Conservation (phyloP, 2,329 filamentous ascomycete species). For the Colletotrichum tamarilloi region DNA sequence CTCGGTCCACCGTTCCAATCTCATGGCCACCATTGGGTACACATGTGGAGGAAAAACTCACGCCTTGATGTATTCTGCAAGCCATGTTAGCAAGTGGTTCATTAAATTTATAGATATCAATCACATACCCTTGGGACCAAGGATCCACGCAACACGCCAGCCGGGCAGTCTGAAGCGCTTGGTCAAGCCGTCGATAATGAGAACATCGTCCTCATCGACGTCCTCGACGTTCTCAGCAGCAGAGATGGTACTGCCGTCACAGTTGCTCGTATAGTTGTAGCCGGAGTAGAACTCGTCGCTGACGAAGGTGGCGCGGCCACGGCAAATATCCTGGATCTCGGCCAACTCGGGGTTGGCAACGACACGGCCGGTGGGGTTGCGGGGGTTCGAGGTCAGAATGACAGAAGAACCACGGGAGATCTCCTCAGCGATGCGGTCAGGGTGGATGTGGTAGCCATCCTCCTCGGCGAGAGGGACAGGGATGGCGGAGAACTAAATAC, state of each 20-base stretch:
- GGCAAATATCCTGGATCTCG: slow-evolving; percentile 92
- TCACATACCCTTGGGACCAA: slow-evolving; percentile 79
- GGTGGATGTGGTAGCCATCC: slow-evolving; percentile 93
- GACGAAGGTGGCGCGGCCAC: slow-evolving; percentile 89
- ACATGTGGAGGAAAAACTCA: slow-evolving; percentile 45
- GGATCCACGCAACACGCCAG: slow-evolving; percentile 96
- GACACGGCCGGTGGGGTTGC: slow-evolving; percentile 93
- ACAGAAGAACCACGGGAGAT: slow-evolving; percentile 88
- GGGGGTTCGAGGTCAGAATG: slow-evolving; percentile 93
- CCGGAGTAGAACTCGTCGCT: slow-evolving; percentile 97
- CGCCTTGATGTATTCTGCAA: slow-evolving; percentile 88
- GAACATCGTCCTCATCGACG: slow-evolving; percentile 88
- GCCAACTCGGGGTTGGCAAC: slow-evolving; percentile 86
- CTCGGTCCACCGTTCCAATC: neutral
- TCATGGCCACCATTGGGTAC: neutral
- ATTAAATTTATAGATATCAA: neutral
- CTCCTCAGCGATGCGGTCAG: slow-evolving; percentile 92
- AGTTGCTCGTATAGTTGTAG: slow-evolving; percentile 95
- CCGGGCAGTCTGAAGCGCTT: slow-evolving; percentile 97
- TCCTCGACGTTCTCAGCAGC: slow-evolving; percentile 91
- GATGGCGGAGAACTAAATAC: slow-evolving; percentile 79
- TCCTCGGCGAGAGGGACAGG: slow-evolving; percentile 86
- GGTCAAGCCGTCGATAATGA: slow-evolving; percentile 95
- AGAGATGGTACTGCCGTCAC: slow-evolving; percentile 89
- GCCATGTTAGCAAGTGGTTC: slow-evolving; percentile 3